Base-by-base conservation (phyloP, 2,329 filamentous ascomycete species). In the Alternaria conjuncta region DNA sequence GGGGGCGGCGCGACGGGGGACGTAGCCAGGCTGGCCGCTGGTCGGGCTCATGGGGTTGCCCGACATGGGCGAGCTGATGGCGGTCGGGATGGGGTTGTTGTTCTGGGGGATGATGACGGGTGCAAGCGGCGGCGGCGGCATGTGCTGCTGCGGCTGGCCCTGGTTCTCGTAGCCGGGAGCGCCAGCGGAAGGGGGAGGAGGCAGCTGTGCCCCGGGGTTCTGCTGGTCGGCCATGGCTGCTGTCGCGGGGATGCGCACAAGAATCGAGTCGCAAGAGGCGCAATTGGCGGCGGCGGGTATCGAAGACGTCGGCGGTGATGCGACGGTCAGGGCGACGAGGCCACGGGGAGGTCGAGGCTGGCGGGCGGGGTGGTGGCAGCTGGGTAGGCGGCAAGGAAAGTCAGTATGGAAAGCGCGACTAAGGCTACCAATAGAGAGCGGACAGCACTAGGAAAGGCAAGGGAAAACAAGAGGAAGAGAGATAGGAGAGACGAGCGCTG, bases 31-130 rank as follows among this genome's bases (percentile, higher is more conserved):
- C 65, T 90, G 92, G 65, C 90, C 90, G 75, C 91, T 94, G 76
- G 90, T 91, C 11, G 96, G 94, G 58, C 96, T 97, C 86, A 96
- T 90, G 78, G 97, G 88, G 63, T 85, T 86, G 73, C 89, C 89
- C 51, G 90, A 92, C 88, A 94, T 89, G 50, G 94, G 94, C 63
- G 93, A 97, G 67, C 91, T 94, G 76, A 97, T 94, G 67, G 94
- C 93, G 28, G 93, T 96, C 53, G 94, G 94, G 76, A 97, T 96
- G 50, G 94, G 93, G 78, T 97, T 97, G 78, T 89, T 97, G 85
- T 97, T 98, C 82, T 96, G 93, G 26, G 95, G 94, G 77, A 98
- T 98, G 80, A 91, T 89, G 70, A 92, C 87, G 57, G 90, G 88
- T 49, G 96, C 92, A 65, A 97, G 89, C 71, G 94, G 92, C 66